Evolutionary conservation across 306 rosid genomes (phyloP).

Genomic region (Prunus mira): DNA sequence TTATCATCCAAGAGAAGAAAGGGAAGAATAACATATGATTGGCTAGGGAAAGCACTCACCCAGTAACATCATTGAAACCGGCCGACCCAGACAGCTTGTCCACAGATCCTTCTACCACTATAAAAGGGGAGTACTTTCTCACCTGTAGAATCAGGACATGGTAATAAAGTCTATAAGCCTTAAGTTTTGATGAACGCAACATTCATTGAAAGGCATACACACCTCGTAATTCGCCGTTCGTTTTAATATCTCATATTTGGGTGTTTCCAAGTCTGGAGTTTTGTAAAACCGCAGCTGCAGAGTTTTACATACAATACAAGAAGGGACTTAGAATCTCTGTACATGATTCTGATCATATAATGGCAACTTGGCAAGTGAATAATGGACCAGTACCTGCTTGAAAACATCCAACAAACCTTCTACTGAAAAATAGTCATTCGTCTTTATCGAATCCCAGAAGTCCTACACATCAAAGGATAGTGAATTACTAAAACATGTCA

Average conservation of each 20-base stretch:
- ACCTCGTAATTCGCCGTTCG: slow-evolving; percentile 80
- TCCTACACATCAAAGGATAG: slow-evolving; percentile 46
- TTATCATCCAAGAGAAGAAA: background rate
- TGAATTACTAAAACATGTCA: background rate
- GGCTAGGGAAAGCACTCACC: slow-evolving; percentile 46
- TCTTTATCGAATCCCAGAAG: slow-evolving; percentile 79
- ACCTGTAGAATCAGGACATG: slow-evolving; percentile 44
- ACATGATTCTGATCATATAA: background rate
- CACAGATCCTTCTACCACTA: slow-evolving; percentile 69
- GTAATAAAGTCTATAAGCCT: background rate
- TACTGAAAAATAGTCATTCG: slow-evolving; percentile 73
- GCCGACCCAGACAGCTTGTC: slow-evolving; percentile 81
- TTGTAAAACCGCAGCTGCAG: slow-evolving; percentile 75
- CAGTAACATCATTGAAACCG: slow-evolving; percentile 78
- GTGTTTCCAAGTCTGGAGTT: slow-evolving; percentile 90
- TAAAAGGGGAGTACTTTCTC: slow-evolving; percentile 67
- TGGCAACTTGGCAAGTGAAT: background rate
- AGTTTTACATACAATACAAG: slow-evolving; percentile 3
- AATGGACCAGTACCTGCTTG: slow-evolving; percentile 57
- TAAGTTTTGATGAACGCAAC: background rate
- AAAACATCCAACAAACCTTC: slow-evolving; percentile 81
- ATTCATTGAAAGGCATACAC: slow-evolving; percentile 6
- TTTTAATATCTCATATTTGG: slow-evolving; percentile 68
- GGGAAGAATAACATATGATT: background rate
- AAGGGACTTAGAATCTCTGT: background rate